Evolutionary conservation across 2,329 filamentous ascomycete genomes (phyloP), one percentile per base, ranked within the genome.

Genomic region (Harringtonia aguacate): DNA sequence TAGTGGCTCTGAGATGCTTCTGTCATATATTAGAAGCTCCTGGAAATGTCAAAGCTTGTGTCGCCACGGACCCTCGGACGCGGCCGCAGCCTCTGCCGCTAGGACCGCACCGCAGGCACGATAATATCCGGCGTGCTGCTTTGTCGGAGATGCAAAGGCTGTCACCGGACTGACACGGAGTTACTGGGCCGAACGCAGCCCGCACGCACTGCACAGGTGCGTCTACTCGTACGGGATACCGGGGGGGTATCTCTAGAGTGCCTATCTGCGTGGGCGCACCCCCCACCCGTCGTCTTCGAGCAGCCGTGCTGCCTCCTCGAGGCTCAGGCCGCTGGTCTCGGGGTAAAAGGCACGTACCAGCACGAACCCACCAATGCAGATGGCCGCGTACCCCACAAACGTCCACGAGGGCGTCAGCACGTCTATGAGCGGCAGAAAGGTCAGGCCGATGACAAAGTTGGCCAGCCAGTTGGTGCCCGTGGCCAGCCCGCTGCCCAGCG

Each of bases 391-490:
- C n/a, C 84, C 60, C 1, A 77, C 72, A 66, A 97, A 95, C 0
- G 88, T 94, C 67, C 79, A 82, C 8, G 73, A 69, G 1, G 87
- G 82, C 7, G 77, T 82, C 50, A 94, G 57, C 10, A 68, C 62
- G 48, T 89, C 78, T 83, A 95, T 88, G 69, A 95, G 74, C 1
- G 87, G 87, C 54, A 97, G 59, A 55, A 97, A 97, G 0, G 86
- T 92, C 48, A 94, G 65, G 0, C 88, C 89, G 2, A 95, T 73
- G 17, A 92, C 60, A 47, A 94, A 92, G 59, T 97, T 97, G 21
- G 83, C 80, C 4, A 73, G 75, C 90, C 90, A 97, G 56, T 78
- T 95, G 8, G 86, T 94, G 6, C 81, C 82, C 8, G 89, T 90
- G 2, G 83, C 75, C 6, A 86, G 61, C 0, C 80, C 80, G 46